Percentiles rank a stretch among this genome's conserved stretches.
phyloP scores from a whole-genome alignment of 768 basidiomycete species.

The Xerocomus spinulosus region DNA sequence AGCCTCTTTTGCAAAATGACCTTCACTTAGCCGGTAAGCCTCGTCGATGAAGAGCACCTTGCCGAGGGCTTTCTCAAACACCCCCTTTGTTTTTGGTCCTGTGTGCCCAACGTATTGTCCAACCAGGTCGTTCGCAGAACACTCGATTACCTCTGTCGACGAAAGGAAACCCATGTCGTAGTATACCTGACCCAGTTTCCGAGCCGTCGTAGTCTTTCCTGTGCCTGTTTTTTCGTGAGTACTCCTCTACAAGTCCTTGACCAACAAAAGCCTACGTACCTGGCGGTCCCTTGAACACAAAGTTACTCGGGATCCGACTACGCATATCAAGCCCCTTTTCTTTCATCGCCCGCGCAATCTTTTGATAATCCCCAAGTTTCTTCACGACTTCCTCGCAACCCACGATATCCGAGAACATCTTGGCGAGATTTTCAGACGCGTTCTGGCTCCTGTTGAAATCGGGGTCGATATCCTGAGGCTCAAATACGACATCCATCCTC shows the following conservation, averaged over 20 bases:
- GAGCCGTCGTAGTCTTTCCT: slow-evolving; percentile 59
- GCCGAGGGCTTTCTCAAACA: slow-evolving; percentile 63
- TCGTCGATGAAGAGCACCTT: slow-evolving; percentile 72
- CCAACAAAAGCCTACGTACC: slow-evolving; percentile 31
- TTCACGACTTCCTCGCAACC: slow-evolving; percentile 53
- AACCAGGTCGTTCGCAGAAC: slow-evolving; percentile 67
- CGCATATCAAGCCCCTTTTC: slow-evolving; percentile 40
- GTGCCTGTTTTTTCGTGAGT: slow-evolving; percentile 42
- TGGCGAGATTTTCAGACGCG: slow-evolving; percentile 48
- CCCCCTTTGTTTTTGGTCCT: slow-evolving; percentile 57
- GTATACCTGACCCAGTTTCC: slow-evolving; percentile 61
- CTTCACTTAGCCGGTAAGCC: slow-evolving; percentile 60
- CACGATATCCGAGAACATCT: slow-evolving; percentile 61
- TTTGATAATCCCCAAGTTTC: slow-evolving; percentile 49
- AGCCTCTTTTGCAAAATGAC: slow-evolving; percentile 67
- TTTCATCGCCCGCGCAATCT: slow-evolving; percentile 44
- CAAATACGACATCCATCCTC: slow-evolving; percentile 31
- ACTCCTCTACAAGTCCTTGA: neutral
- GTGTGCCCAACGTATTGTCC: slow-evolving; percentile 71
- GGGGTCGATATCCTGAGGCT: slow-evolving; percentile 58
- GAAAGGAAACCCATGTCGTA: slow-evolving; percentile 61
- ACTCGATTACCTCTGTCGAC: slow-evolving; percentile 53
- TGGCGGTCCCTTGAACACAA: slow-evolving; percentile 72
- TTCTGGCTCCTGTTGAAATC: slow-evolving; percentile 48
- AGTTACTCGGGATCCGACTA: slow-evolving; percentile 53